Base-by-base conservation (phyloP, 2,329 filamentous ascomycete species). In the Cladosporium austrohemisphaericum region DNA sequence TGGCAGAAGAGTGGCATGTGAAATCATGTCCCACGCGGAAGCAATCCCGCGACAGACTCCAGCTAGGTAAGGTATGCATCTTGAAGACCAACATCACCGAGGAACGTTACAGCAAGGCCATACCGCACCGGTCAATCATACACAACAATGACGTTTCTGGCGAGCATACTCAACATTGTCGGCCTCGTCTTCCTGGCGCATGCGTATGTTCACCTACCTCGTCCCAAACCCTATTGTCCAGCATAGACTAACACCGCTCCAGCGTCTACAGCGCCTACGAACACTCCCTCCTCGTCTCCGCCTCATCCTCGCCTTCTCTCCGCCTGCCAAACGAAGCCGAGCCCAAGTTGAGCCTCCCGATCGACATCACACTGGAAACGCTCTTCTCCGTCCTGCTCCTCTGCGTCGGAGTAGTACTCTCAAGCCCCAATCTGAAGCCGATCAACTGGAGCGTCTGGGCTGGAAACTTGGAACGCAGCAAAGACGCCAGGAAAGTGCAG, bases 211-310 rank as follows among this genome's bases (percentile, higher is more conserved):
- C 31, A 47, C 28, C 52, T 16, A 26, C 29, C 13, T 8, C 33
- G 5, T 28, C 40, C 25, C 29, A 28, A 32, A 10, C 18, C 29
- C 37, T 31, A 23, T 41, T 32, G 52, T 62, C 13, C 41, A 19
- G 47, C 65, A 43, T 44, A n/a, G n/a, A 47, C 58, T 65, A 52
- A 65, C 31, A 33, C 37, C 48, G 40, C 20, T 23, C 26, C 65
- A 98, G 93, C 56, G 94, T 91, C 72, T 98, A 97, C 72, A 98
- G 93, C 44, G 90, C 91, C 38, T 87, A 95, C 70, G 93, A 98
- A 72, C 88, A 95, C 72, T 86, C 88, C 5, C 77, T 83, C 18
- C 79, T 95, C 41, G 73, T 76, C 43, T 74, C 75, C 26, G 68
- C 75, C 46, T 67, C 76, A 3, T 68, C 44, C 63, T 69, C 50